Evolutionary conservation across 257 asterid species (phyloP), one percentile per base, ranked within the genome.

Genomic region (Cruciata laevipes): DNA sequence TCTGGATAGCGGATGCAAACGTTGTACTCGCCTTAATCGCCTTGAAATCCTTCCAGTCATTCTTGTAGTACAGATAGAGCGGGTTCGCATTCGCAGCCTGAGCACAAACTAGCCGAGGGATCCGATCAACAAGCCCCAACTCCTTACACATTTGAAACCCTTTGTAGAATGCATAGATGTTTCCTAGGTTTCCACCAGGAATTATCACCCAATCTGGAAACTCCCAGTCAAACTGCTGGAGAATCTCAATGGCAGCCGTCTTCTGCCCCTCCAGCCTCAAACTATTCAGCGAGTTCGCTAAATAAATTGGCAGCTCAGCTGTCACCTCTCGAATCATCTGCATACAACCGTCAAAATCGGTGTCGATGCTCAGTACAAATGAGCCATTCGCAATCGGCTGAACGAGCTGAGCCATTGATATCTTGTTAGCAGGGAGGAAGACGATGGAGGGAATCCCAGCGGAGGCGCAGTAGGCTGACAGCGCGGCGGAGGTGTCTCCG

Each of bases 291-390:
- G 96, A 87, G 76, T 90, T 90, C 2, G 97, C 97, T 70, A 90
- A 73, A 44, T 90, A 90, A 6, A 90, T 90, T 4, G 97, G 97
- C 37, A 90, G 77, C 71, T 90, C 97, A 0, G 97, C 69, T 0
- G 97, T 90, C 14, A 90, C 89, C 68, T 90, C 91, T 7, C 97
- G 84, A 40, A 90, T 90, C 78, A 90, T 65, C 81, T 90, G 90
- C 97, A 90, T 90, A 77, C 97, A 90, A 3, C 97, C 97, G 65
- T 90, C 97, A 25, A 90, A 90, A 87, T 90, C 97, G 0, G 96
- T 86, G 37, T 87, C 97, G 0, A 90, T 79, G 35, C 97, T 90
- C 78, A 90, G 59, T 24, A 90, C 97, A 31, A 90, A 90, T 3
- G 97, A 91, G 1, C 97, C 97, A n/a, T 90, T 90, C 0, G 97